Conservation (phyloP, 495 filamentous ascomycete species). For the Penicillium pulvis region DNA sequence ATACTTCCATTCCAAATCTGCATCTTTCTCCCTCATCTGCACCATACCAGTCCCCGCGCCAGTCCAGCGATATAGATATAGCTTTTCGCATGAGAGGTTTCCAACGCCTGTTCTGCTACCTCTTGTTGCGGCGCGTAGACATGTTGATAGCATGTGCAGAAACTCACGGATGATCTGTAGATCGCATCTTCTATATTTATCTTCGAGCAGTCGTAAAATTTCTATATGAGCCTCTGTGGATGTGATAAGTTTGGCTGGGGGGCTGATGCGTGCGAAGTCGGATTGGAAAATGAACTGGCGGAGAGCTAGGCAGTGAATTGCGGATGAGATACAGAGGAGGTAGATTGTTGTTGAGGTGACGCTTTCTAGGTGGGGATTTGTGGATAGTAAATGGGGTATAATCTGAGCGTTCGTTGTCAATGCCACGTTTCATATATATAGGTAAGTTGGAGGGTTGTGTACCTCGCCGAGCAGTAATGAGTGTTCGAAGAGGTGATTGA, state of each 20-base stretch:
- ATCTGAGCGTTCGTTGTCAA: neutral
- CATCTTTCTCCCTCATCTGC: neutral
- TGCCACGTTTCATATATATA: too few species aligned
- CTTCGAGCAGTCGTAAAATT: neutral
- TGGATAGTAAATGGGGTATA: neutral
- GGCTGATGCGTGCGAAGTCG: neutral
- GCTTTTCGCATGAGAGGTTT: neutral
- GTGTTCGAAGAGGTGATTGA: neutral
- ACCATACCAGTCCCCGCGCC: neutral
- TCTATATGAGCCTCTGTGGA: neutral
- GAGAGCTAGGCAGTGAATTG: neutral
- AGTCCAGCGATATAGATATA: constrained; percentile 1
- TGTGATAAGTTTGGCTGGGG: neutral
- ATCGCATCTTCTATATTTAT: neutral
- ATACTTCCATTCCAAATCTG: neutral
- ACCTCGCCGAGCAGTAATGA: neutral
- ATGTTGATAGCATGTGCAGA: neutral
- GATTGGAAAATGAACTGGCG: neutral
- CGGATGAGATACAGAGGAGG: constrained; percentile 1
- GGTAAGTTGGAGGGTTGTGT: neutral
- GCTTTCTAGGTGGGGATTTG: neutral
- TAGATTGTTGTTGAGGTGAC: constrained; percentile 2
- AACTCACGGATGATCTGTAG: neutral
- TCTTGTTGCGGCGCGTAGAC: neutral
- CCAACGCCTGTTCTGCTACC: neutral